Percentiles rank a stretch among this genome's conserved stretches.
phyloP scores from a whole-genome alignment of 257 asterid genomes.

The Penstemon barbatus region DNA sequence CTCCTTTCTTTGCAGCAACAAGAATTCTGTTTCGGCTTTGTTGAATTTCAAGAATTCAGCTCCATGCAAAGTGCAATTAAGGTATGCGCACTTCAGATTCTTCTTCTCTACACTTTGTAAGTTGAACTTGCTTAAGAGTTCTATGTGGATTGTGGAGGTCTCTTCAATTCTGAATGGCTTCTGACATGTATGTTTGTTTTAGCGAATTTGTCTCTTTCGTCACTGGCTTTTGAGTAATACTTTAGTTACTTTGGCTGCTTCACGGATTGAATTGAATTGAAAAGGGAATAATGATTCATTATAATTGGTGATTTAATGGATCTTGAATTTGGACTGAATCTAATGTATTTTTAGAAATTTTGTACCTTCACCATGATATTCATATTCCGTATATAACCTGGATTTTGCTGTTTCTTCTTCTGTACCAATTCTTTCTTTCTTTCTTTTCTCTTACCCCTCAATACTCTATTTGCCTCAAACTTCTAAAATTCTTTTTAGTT shows the following conservation, averaged over 20 bases:
- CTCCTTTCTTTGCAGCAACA: slow-evolving; percentile 54
- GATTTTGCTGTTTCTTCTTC: neutral
- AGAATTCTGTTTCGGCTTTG: slow-evolving; percentile 85
- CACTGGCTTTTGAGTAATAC: neutral
- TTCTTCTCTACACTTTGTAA: neutral
- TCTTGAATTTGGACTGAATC: too few species aligned
- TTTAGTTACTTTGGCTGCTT: slow-evolving; percentile 21
- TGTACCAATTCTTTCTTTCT: neutral
- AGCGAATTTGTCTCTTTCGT: neutral
- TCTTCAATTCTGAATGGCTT: slow-evolving; percentile 28
- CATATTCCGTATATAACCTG: neutral
- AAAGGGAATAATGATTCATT: neutral
- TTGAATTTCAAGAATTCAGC: slow-evolving; percentile 68
- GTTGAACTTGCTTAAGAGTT: slow-evolving; percentile 2
- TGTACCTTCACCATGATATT: slow-evolving; percentile 1
- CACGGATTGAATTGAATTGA: neutral
- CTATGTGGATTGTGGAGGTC: neutral
- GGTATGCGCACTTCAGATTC: slow-evolving; percentile 43
- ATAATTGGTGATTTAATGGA: neutral
- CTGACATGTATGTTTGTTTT: neutral
- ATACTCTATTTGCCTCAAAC: neutral
- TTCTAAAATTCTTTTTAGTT: neutral
- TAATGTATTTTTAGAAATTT: too few species aligned
- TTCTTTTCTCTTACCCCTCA: neutral
- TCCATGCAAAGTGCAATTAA: slow-evolving; percentile 81